Evolutionary conservation across 768 basidiomycete genomes (phyloP).

Genomic region (Lactifluus hygrophoroides): DNA sequence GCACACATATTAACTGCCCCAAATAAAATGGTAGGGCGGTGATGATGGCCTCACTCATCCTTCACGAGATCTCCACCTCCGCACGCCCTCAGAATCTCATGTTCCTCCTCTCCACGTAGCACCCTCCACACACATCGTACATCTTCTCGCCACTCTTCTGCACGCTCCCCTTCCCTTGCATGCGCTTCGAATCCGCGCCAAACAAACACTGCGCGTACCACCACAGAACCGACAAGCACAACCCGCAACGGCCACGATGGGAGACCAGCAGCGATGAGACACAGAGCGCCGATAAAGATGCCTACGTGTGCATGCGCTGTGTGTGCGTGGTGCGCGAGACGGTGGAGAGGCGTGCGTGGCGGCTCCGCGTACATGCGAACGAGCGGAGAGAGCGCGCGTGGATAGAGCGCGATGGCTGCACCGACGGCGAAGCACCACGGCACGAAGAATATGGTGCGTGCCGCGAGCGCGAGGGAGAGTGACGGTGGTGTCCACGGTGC

Average conservation of each 20-base stretch:
- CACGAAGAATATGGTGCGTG: slow-evolving; percentile 13
- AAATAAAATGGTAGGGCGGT: not conserved
- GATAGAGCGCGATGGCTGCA: slow-evolving; percentile 8
- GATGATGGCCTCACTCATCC: not conserved
- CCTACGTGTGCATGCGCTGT: slow-evolving; percentile 11
- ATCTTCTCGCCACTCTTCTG: slow-evolving; percentile 12
- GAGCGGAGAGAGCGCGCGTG: slow-evolving; percentile 1
- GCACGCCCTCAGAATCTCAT: slow-evolving; percentile 3
- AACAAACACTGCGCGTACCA: not conserved
- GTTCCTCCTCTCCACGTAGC: slow-evolving; percentile 17
- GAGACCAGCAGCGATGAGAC: not conserved
- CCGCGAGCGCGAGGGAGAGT: not conserved
- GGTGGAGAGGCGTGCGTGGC: slow-evolving; percentile 9
- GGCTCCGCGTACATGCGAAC: slow-evolving; percentile 4
- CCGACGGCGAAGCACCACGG: slow-evolving; percentile 18
- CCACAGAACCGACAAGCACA: not conserved
- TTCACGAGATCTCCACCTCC: not conserved
- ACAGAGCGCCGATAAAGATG: slow-evolving; percentile 10
- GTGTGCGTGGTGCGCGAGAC: slow-evolving; percentile 20
- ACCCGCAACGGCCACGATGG: not conserved
- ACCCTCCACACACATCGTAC: slow-evolving; percentile 14
- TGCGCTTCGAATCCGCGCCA: slow-evolving; percentile 1
- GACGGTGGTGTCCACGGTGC: not conserved
- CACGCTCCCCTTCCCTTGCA: not conserved
- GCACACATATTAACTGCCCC: not conserved